Percentiles rank a stretch among this genome's conserved stretches.
Evolutionary conservation across 257 asterid genomes (phyloP).

Genomic region (Solanum appendiculatum): DNA sequence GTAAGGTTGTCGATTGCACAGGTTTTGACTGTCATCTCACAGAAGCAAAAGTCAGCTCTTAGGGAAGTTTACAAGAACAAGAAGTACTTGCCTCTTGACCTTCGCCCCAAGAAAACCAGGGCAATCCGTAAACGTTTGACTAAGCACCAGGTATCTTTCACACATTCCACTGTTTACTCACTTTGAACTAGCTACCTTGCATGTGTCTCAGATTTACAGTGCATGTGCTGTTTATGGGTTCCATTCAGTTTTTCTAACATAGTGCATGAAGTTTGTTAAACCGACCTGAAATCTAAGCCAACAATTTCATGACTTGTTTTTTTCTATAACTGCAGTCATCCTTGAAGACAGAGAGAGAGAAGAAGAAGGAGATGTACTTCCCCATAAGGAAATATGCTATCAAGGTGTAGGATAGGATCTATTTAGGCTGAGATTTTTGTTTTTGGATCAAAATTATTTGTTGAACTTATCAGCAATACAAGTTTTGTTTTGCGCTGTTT

Average conservation of each 20-base stretch:
- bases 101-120: conserved; percentile 31
- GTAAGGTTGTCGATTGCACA: conserved; percentile 33
- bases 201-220: background rate
- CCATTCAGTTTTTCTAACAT: background rate
- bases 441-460: background rate
- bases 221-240: background rate
- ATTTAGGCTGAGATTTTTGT: background rate
- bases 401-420: conserved; percentile 16
- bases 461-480: background rate
- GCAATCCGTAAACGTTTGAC: conserved; percentile 27
- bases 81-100: conserved; percentile 28
- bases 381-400: conserved; percentile 25
- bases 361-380: conserved; percentile 32
- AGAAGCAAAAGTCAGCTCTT: conserved; percentile 25
- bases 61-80: conserved; percentile 26
- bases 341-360: conserved; percentile 22
- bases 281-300: background rate
- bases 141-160: conserved; percentile 23
- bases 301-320: background rate
- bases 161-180: background rate
- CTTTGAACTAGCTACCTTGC: background rate
- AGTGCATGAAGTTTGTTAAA: background rate
- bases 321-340: conserved; percentile 7
- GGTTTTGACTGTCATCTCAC: conserved; percentile 29
- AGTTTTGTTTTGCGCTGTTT: background rate